Evolutionary conservation across 139 green algal species (phyloP).

Genomic region (Tetradesmus lagerheimii): DNA sequence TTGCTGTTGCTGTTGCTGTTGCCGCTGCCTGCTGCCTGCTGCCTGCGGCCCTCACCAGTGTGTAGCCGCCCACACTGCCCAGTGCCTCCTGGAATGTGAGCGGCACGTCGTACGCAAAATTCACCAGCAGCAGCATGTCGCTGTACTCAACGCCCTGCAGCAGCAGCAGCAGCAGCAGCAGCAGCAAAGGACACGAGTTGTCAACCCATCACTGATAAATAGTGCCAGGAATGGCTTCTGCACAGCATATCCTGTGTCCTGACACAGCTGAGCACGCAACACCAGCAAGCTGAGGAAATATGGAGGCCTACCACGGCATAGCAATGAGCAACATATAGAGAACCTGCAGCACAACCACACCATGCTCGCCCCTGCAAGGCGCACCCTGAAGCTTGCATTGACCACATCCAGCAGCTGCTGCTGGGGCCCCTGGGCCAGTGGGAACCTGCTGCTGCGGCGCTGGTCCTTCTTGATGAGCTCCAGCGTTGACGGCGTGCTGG

Average conservation of each 20-base stretch:
- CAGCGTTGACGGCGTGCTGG: neutral
- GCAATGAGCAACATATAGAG: no score
- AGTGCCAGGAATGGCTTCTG: no score
- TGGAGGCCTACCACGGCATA: no score
- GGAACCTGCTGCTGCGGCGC: neutral
- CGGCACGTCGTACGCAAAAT: neutral
- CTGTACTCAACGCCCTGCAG: neutral
- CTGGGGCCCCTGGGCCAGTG: neutral
- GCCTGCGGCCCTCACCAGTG: neutral
- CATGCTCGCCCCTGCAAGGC: neutral
- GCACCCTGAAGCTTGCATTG: neutral
- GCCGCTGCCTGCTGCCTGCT: neutral
- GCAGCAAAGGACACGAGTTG: no score
- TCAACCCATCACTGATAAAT: no score
- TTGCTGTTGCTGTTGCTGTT: neutral
- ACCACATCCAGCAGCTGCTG: neutral
- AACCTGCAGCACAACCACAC: no score
- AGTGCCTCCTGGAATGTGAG: neutral
- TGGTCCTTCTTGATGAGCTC: neutral
- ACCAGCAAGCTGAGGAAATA: no score
- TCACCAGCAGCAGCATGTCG: neutral
- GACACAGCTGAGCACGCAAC: no score
- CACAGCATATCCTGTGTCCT: no score
- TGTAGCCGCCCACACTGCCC: neutral
- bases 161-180: neutral